Conservation (phyloP, 257 asterid genomes). For the Linderniella brevidens region DNA sequence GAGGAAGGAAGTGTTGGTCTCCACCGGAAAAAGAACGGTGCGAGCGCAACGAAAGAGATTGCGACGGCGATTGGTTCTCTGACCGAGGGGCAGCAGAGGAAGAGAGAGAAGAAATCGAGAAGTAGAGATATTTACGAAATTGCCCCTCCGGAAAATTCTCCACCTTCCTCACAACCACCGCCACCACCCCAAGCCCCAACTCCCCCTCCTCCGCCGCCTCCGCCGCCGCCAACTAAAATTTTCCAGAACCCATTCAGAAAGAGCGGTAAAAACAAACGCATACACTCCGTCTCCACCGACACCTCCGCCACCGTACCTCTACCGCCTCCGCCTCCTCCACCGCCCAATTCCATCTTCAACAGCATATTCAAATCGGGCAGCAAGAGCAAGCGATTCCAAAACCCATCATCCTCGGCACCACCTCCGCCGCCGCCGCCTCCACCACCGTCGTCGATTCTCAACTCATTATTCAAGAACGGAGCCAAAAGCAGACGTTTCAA, state of each 20-base stretch:
- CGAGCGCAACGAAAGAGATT: conserved; percentile 35
- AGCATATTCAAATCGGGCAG: conserved; percentile 38
- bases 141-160: conserved; percentile 25
- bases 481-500: conserved; percentile 41
- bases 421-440: conserved; percentile 53
- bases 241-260: conserved; percentile 57
- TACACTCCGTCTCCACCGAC: conserved; percentile 37
- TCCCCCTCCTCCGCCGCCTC: conserved; percentile 50
- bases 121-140: conserved; percentile 25
- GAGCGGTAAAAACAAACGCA: conserved; percentile 44
- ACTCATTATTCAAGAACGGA: conserved; percentile 43
- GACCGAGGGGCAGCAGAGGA: conserved; percentile 25
- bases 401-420: conserved; percentile 18
- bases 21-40: conserved; percentile 40
- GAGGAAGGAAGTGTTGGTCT: conserved; percentile 13
- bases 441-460: conserved; percentile 52
- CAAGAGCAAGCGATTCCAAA: conserved; percentile 36
- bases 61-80: conserved; percentile 54
- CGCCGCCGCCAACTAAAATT: conserved; percentile 40
- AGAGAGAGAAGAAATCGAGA: conserved; percentile 42
- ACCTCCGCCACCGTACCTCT: conserved; percentile 38
- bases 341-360: conserved; percentile 56
- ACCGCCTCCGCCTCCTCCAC: conserved; percentile 59
- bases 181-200: conserved; percentile 12
- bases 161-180: conserved; percentile 26